Percentiles rank a stretch among this genome's conserved stretches.
phyloP scores from a whole-genome alignment of 768 basidiomycete species.

The Leccinum boreale region DNA sequence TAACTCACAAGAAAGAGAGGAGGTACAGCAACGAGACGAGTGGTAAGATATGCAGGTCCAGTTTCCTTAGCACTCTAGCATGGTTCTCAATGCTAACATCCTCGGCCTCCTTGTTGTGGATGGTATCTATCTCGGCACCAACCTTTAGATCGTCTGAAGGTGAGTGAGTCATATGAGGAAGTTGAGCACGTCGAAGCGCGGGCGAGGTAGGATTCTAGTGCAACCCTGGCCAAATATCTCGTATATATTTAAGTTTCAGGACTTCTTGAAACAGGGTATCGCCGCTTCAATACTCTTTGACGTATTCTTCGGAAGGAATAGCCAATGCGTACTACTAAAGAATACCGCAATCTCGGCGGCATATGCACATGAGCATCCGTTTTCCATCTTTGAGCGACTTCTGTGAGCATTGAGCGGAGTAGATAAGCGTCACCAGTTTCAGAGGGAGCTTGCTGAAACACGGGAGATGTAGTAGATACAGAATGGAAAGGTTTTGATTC shows the following conservation, averaged over 20 bases:
- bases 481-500: not conserved
- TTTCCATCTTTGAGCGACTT: not conserved
- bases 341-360: not conserved
- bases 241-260: not conserved
- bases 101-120: constrained; percentile 11
- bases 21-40: not conserved
- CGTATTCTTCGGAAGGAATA: not conserved
- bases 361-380: not conserved
- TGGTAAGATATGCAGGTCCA: not conserved
- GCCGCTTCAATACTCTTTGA: not conserved
- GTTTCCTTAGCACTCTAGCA: not conserved
- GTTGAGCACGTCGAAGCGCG: not conserved
- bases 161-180: constrained; percentile 2
- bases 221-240: not conserved
- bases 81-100: not conserved
- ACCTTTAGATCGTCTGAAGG: not conserved
- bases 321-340: not conserved
- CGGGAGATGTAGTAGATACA: not conserved
- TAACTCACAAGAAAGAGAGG: not conserved
- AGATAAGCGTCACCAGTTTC: not conserved
- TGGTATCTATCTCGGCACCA: constrained; percentile 1
- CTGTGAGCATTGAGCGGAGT: not conserved
- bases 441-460: not conserved
- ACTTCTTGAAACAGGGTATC: not conserved
- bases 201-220: not conserved